Conservation (phyloP, 129 eudicot species). For the Dittrichia graveolens region DNA sequence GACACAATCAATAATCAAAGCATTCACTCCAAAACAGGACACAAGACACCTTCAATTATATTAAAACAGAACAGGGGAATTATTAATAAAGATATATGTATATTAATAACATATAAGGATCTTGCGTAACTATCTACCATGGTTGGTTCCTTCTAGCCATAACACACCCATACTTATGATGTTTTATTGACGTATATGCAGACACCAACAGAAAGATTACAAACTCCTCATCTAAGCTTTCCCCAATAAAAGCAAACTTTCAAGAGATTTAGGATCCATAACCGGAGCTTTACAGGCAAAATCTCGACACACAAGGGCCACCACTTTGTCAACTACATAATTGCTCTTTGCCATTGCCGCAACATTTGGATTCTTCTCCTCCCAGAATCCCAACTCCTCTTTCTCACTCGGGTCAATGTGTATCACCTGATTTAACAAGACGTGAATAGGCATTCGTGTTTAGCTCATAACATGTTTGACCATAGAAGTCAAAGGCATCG, state of each 20-base stretch:
- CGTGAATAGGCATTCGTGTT: background rate
- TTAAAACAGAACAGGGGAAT: background rate
- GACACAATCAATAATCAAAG: too few species aligned
- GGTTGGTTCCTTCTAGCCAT: background rate
- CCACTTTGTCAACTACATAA: conserved; percentile 47
- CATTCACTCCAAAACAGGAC: too few species aligned
- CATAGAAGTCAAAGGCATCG: background rate
- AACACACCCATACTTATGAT: background rate
- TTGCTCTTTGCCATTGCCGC: conserved; percentile 69
- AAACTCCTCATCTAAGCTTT: conserved; percentile 18
- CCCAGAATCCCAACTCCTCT: conserved; percentile 80
- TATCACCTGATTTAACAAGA: conserved; percentile 59
- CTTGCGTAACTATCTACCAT: conserved; percentile 16
- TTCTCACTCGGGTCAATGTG: conserved; percentile 63
- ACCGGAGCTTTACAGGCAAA: conserved; percentile 85
- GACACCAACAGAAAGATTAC: background rate
- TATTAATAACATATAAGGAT: background rate
- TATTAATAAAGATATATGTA: background rate
- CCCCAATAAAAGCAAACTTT: conserved; percentile 46
- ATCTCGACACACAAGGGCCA: conserved; percentile 79
- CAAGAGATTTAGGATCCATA: conserved; percentile 50
- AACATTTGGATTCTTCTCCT: conserved; percentile 52
- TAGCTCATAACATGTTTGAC: background rate
- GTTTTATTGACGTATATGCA: conserved; percentile 1
- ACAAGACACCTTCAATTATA: background rate